Base-by-base conservation (phyloP, 176 grass and related monocot genomes). In the Carex myosuroides region DNA sequence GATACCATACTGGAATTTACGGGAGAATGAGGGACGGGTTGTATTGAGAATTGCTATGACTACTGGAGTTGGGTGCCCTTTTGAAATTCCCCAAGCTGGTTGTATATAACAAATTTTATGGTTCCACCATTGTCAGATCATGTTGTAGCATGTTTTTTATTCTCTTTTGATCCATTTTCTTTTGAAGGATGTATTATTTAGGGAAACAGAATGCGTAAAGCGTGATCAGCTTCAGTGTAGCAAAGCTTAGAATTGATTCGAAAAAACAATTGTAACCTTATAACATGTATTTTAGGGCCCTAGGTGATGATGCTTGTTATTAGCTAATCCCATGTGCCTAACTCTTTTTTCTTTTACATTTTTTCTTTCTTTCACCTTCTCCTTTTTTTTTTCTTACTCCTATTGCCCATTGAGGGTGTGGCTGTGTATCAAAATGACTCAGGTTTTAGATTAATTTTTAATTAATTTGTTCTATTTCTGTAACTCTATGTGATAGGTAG, bases 111-210 rank as follows among this genome's bases (percentile, higher is more conserved):
- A 66, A 46, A 52, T 29, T 67, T 63, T 63, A 64, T 22, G 58
- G 41, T 64, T 60, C 59, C 60, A 60, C 9, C 79, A 58, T 48
- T 64, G 60, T 81, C 79, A 64, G 37, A 83, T 69, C 41, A 21
- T 65, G 81, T 56, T 83, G 81, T 83, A 83, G 81, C 62, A 83
- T 83, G 81, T 13, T 67, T 83, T 83, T 61, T 42, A 62, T 81
- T 83, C 30, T n/a, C 64, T 64, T 81, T 81, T 42, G 60, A 57
- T 78, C 73, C 50, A 78, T 57, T 78, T 78, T 57, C 73, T 83
- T 63, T 48, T 64, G 6, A 24, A 64, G 59, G 79, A 64, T 64
- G 79, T 81, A 81, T 48, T 81, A 64, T 81, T 81, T 81, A 81
- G 79, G 79, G 79, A 64, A 63, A 81, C 79, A 81, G 39, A 81